phyloP scores from a whole-genome alignment of 2,329 filamentous ascomycete genomes.

The Rhexocercosporidium sp. region DNA sequence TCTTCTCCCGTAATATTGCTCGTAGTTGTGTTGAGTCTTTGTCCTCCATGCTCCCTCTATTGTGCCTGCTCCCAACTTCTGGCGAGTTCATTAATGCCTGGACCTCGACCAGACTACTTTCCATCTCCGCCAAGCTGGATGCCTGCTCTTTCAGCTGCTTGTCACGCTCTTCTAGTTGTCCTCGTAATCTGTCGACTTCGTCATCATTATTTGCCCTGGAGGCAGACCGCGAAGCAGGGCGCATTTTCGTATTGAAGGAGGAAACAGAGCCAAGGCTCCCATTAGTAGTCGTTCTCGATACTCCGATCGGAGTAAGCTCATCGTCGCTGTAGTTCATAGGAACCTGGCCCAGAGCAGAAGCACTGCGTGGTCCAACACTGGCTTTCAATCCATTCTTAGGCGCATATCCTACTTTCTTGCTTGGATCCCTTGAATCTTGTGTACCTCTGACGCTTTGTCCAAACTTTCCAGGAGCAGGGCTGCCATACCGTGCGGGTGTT shows the following conservation, averaged over 20 bases:
- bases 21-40: slow-evolving; percentile 79
- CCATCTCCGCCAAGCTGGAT: slow-evolving; percentile 84
- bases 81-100: slow-evolving; percentile 69
- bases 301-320: slow-evolving; percentile 58
- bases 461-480: slow-evolving; percentile 65
- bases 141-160: slow-evolving; percentile 89
- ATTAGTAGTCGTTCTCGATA: slow-evolving; percentile 55
- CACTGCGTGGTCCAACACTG: slow-evolving; percentile 61
- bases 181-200: slow-evolving; percentile 73
- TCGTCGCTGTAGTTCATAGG: slow-evolving; percentile 59
- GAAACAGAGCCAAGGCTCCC: slow-evolving; percentile 60
- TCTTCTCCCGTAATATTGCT: slow-evolving; percentile 88
- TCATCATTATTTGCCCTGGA: slow-evolving; percentile 58
- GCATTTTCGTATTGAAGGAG: slow-evolving; percentile 58
- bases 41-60: slow-evolving; percentile 61
- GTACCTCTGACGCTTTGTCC: slow-evolving; percentile 67
- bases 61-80: slow-evolving; percentile 54
- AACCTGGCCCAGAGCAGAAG: slow-evolving; percentile 60
- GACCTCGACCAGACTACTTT: slow-evolving; percentile 82
- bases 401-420: slow-evolving; percentile 53
- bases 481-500: slow-evolving; percentile 63
- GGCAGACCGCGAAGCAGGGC: slow-evolving; percentile 47
- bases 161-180: slow-evolving; percentile 82
- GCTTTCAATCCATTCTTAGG: slow-evolving; percentile 54
- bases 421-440: slow-evolving; percentile 60